Evolutionary conservation across 495 filamentous ascomycete genomes (phyloP).

Genomic region (Cudoniella acicularis): DNA sequence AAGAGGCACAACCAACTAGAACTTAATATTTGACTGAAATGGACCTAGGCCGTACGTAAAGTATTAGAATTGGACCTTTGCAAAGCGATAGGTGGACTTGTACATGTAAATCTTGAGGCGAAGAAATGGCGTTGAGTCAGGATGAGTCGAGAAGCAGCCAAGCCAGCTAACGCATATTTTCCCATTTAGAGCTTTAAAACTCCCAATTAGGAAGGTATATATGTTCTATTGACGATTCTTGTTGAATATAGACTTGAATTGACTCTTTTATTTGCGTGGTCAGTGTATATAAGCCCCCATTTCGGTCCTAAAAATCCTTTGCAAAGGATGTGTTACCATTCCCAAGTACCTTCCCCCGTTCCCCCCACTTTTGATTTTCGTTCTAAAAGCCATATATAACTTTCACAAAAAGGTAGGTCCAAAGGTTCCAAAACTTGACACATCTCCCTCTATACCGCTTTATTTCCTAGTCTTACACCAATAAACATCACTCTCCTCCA

Average conservation of each 20-base stretch:
- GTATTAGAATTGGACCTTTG: too few species aligned
- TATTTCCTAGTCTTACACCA: constrained; percentile 37
- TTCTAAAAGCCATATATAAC: neutral
- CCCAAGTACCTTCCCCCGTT: neutral
- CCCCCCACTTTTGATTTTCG: neutral
- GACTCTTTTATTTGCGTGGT: neutral
- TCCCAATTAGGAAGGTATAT: neutral
- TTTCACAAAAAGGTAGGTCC: too few species aligned
- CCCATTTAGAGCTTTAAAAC: neutral
- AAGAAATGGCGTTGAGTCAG: too few species aligned
- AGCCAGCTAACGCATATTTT: too few species aligned
- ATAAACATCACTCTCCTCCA: constrained; percentile 42
- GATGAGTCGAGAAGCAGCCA: too few species aligned
- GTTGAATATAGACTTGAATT: too few species aligned
- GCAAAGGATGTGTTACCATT: neutral
- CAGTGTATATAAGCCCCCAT: neutral
- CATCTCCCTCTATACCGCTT: too few species aligned
- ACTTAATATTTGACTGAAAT: too few species aligned
- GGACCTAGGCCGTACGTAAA: too few species aligned
- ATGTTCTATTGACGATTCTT: neutral
- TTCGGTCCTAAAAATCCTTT: neutral
- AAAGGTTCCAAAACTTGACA: too few species aligned
- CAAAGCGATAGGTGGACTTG: too few species aligned
- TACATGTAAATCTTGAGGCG: neutral
- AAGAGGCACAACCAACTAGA: too few species aligned